Evolutionary conservation across 805 yeast genomes (phyloP).

Genomic region (Candida namnaoensis): DNA sequence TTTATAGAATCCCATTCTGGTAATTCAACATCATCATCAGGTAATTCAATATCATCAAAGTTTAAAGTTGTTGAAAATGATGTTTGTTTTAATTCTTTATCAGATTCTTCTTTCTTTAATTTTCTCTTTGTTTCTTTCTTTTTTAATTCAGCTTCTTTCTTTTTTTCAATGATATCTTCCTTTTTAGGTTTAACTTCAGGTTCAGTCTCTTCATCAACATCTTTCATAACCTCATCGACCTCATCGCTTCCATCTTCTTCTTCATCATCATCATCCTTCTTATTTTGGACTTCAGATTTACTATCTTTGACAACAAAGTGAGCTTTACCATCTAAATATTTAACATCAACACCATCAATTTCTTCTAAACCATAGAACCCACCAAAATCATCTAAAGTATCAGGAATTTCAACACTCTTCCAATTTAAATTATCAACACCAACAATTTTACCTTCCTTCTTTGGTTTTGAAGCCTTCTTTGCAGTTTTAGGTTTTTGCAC

Average conservation of each 20-base stretch:
- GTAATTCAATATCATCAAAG: conserved; percentile 23
- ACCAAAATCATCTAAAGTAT: conserved; percentile 76
- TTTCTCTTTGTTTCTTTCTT: conserved; percentile 12
- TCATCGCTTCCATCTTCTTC: conserved; percentile 16
- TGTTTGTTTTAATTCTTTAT: conserved; percentile 7
- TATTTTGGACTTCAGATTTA: conserved; percentile 8
- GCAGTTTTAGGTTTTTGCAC: not conserved
- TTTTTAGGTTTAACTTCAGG: not conserved
- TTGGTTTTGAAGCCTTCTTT: conserved; percentile 1
- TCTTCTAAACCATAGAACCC: conserved; percentile 93
- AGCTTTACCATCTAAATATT: conserved; percentile 59
- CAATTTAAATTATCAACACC: conserved; percentile 51
- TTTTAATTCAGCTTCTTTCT: conserved; percentile 13
- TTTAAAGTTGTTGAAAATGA: conserved; percentile 20
- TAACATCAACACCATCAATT: conserved; percentile 85
- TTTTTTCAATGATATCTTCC: conserved; percentile 6
- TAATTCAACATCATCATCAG: conserved; percentile 29
- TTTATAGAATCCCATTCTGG: conserved; percentile 51
- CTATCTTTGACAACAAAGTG: conserved; percentile 30
- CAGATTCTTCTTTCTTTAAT: conserved; percentile 3
- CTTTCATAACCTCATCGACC: conserved; percentile 12
- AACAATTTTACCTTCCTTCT: conserved; percentile 26
- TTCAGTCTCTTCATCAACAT: conserved; percentile 13
- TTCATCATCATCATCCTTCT: conserved; percentile 11
- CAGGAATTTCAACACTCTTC: conserved; percentile 80